These are phyloP conservation scores for Aspergillus brasiliensis DNA, from an alignment of 2,329 filamentous ascomycete genomes.

Conservation along the genomic window DNA sequence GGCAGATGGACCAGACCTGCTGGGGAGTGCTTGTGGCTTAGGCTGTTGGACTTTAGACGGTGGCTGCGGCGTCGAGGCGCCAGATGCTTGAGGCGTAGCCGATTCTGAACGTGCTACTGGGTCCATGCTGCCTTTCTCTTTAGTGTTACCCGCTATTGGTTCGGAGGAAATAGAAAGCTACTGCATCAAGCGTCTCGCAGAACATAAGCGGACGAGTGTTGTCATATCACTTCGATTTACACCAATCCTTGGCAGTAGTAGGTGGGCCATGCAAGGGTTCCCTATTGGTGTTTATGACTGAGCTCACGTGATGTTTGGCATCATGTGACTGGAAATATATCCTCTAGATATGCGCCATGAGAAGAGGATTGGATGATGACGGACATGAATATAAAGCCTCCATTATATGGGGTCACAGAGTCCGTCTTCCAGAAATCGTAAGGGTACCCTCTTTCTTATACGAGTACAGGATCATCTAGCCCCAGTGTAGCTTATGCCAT, in stretches of 20 bases:
- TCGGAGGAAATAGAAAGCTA: neutral
- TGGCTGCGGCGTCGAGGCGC: constrained; percentile 50
- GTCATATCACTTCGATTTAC: neutral
- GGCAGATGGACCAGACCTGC: constrained; percentile 66
- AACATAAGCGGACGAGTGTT: neutral
- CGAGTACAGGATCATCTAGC: too few relatives aligned
- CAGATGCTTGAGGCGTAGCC: constrained; percentile 47
- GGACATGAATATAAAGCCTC: too few relatives aligned
- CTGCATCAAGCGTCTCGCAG: neutral
- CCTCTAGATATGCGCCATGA: neutral
- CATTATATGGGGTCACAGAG: too few relatives aligned
- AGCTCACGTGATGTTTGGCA: neutral
- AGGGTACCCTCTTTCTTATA: too few relatives aligned
- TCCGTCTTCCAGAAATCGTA: too few relatives aligned
- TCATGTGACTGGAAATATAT: neutral
- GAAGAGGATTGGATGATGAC: neutral
- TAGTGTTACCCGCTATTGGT: constrained; percentile 52
- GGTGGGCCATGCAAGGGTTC: neutral
- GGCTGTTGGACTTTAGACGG: constrained; percentile 73
- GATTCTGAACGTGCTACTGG: constrained; percentile 36
- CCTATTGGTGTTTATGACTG: neutral
- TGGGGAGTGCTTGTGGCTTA: constrained; percentile 80
- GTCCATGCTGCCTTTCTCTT: constrained; percentile 49
- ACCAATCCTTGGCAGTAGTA: neutral
- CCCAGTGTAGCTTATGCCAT: too few relatives aligned